Base-by-base conservation (phyloP, 2,329 filamentous ascomycete species). In the Magnaporthiopsis poae region DNA sequence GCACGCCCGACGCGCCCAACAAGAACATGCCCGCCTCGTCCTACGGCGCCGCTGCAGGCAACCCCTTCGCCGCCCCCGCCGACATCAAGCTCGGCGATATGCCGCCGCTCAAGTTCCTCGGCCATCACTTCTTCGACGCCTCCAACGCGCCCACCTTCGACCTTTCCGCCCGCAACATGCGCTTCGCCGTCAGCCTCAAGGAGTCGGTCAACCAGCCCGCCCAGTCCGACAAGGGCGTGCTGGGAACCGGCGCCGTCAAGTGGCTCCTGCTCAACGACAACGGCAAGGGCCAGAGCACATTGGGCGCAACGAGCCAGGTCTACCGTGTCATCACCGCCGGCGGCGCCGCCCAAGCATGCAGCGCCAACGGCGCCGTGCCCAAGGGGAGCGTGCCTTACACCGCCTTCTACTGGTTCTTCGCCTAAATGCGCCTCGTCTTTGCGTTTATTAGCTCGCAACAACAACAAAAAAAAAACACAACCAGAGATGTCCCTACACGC, bases 71-170 rank as follows among this genome's bases (percentile, higher is more conserved):
- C 61, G 69, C 75, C 29, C 73, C 77, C 35, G 75, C 76, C 2
- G 74, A 78, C 3, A 68, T 71, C 12, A 72, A 81, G 46, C 67
- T 74, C 7, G 73, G 73, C 65, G 46, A 25, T 21, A 60, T 78
- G 52, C 66, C 63, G 18, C 69, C 73, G 1, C 67, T 83, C 7
- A 75, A 77, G 63, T 80, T 82, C 71, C 73, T 88, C 18, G 89
- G 89, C 36, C 81, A 86, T 71, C 89, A 92, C 80, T 90, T 81
- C 82, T 91, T 91, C 80, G 83, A 82, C 75, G 68, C 69, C 62
- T 69, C 72, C 61, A 76, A 81, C 69, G 75, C 78, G 0, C 89
- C 89, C 1, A 85, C 81, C 15, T 91, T 91, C 73, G 80, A 84
- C 67, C 78, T 90, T 56, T 73, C 76, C 64, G 74, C 71, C 8